phyloP scores from a whole-genome alignment of 2,329 filamentous ascomycete species.

The Aureobasidium sp. region DNA sequence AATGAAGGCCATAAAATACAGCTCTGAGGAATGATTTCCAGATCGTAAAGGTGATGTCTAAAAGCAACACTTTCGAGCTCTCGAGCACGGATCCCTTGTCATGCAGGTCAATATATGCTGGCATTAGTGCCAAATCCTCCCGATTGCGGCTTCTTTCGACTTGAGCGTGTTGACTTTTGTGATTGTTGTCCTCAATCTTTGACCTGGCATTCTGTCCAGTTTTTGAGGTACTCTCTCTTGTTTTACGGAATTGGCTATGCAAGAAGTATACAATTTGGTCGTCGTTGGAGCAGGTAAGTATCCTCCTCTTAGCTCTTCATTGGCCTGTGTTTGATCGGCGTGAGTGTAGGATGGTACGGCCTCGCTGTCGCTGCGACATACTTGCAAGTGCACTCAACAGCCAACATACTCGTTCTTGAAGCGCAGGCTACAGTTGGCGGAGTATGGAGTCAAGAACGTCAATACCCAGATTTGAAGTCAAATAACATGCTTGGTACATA shows the following conservation, averaged over 20 bases:
- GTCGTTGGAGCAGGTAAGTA: slow-evolving; percentile 43
- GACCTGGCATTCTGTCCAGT: background rate
- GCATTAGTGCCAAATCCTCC: background rate
- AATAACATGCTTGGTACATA: slow-evolving; percentile 70
- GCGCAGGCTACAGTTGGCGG: slow-evolving; percentile 48
- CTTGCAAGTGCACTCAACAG: slow-evolving; percentile 35
- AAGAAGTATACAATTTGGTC: slow-evolving; percentile 26
- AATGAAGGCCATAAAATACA: background rate
- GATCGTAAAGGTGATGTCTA: too few species aligned
- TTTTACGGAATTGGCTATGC: background rate
- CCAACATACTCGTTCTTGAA: slow-evolving; percentile 40
- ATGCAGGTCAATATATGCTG: slow-evolving; percentile 1
- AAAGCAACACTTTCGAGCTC: too few species aligned
- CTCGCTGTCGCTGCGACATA: slow-evolving; percentile 44
- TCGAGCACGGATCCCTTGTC: background rate
- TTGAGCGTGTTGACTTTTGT: background rate
- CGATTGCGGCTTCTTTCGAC: background rate
- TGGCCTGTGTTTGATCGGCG: too few species aligned
- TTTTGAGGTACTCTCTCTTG: background rate
- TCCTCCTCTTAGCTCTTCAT: too few species aligned
- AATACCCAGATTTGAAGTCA: slow-evolving; percentile 62
- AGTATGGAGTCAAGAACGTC: slow-evolving; percentile 59
- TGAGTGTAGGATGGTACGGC: slow-evolving; percentile 35
- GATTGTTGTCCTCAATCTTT: background rate
- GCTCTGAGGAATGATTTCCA: too few species aligned